These are phyloP conservation scores for Beauveria scarabaeidicola DNA, from an alignment of 2,329 filamentous ascomycete genomes.

Conservation along the genomic window DNA sequence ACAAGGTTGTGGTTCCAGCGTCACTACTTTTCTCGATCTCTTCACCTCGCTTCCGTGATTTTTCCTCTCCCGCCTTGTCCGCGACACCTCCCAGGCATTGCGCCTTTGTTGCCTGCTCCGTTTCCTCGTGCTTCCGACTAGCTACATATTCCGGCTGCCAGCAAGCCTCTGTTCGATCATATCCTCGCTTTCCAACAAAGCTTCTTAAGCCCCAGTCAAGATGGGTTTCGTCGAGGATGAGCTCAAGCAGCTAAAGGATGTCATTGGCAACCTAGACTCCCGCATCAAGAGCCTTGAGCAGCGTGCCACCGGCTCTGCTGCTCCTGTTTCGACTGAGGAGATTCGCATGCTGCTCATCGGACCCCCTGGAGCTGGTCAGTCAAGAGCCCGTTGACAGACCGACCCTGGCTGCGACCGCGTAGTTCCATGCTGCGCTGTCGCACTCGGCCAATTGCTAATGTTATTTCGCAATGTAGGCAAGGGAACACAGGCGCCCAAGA, in stretches of 20 bases:
- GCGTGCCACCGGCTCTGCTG: slow-evolving; percentile 50
- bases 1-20: slow-evolving; percentile 5
- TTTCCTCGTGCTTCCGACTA: not conserved
- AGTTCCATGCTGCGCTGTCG: not conserved
- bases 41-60: slow-evolving; percentile 5
- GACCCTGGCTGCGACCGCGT: slow-evolving; percentile 13
- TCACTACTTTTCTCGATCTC: slow-evolving; percentile 9
- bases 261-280: slow-evolving; percentile 74
- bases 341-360: slow-evolving; percentile 98
- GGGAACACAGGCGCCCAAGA: slow-evolving; percentile 94
- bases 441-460: slow-evolving; percentile 10
- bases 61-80: not conserved
- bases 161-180: not conserved
- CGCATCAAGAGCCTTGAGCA: slow-evolving; percentile 80
- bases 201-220: slow-evolving; percentile 30
- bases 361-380: slow-evolving; percentile 89
- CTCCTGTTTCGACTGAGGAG: slow-evolving; percentile 47
- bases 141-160: not conserved
- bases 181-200: slow-evolving; percentile 1
- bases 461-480: slow-evolving; percentile 57
- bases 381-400: slow-evolving; percentile 3
- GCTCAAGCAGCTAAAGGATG: slow-evolving; percentile 75
- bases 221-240: slow-evolving; percentile 88
- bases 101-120: slow-evolving; percentile 11
- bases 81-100: slow-evolving; percentile 13